Percentiles rank a stretch among this genome's conserved stretches.
Evolutionary conservation across 1,139 yeast species (phyloP).

Genomic region (Blastobotrys elegans): DNA sequence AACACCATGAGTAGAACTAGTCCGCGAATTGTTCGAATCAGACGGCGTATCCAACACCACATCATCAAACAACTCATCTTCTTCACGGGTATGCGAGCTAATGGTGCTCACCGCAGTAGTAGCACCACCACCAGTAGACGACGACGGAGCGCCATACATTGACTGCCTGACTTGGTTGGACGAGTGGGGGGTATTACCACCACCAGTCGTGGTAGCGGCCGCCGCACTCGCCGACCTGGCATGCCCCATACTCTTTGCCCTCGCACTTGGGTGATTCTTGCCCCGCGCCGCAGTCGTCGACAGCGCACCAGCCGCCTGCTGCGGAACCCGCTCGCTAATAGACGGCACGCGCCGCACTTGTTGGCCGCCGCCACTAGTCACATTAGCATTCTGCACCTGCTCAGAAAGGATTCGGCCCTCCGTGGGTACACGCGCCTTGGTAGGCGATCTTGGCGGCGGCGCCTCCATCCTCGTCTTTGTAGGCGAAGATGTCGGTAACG

Average conservation of each 20-base stretch:
- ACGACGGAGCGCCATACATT: constrained; percentile 17
- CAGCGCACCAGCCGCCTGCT: constrained; percentile 4
- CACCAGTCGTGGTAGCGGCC: constrained; percentile 1
- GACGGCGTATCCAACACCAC: constrained; percentile 45
- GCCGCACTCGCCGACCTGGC: constrained; percentile 30
- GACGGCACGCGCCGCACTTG: constrained; percentile 6
- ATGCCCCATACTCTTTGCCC: constrained; percentile 87
- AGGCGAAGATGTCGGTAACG: constrained; percentile 14
- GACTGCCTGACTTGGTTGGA: constrained; percentile 13
- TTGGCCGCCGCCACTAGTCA: not conserved
- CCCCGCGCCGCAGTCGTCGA: constrained; percentile 1
- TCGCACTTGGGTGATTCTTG: constrained; percentile 72
- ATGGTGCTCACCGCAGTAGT: no score
- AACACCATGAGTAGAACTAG: constrained; percentile 10
- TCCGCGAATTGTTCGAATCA: constrained; percentile 11
- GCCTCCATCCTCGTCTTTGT: not conserved
- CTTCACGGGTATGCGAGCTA: constrained; percentile 4
- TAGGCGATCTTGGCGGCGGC: constrained; percentile 11
- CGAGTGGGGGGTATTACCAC: not conserved
- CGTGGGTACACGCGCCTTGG: constrained; percentile 4
- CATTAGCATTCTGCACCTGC: constrained; percentile 2
- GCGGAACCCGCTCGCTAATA: not conserved
- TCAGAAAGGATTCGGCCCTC: constrained; percentile 8
- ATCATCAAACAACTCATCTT: constrained; percentile 62
- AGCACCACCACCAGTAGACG: constrained; percentile 13